These are phyloP conservation scores for Blastobotrys terrestris DNA, from an alignment of 805 yeast genomes.

Conservation along the genomic window DNA sequence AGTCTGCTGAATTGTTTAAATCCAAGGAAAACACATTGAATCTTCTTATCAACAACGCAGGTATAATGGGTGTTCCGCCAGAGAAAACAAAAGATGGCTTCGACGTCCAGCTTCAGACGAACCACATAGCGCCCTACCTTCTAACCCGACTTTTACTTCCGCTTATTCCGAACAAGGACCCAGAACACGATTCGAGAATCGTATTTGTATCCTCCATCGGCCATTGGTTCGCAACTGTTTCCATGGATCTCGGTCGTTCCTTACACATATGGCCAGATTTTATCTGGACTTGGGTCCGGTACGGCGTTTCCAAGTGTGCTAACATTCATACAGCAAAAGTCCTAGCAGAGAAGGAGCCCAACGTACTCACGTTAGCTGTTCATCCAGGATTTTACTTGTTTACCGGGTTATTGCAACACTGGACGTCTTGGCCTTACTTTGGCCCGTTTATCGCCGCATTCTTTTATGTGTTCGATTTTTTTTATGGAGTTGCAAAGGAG, in stretches of 20 bases:
- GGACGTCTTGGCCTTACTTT: slow-evolving; percentile 72
- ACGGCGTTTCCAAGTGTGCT: slow-evolving; percentile 70
- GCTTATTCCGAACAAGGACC: slow-evolving; percentile 35
- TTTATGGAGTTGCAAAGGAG: slow-evolving; percentile 67
- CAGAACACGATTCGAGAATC: slow-evolving; percentile 42
- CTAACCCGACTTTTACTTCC: slow-evolving; percentile 57
- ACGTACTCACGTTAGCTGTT: slow-evolving; percentile 55
- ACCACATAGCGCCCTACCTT: slow-evolving; percentile 67
- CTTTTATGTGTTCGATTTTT: slow-evolving; percentile 35
- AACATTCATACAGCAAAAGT: slow-evolving; percentile 68
- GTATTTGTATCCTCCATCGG: slow-evolving; percentile 61
- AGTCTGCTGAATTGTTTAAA: background rate
- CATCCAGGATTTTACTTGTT: slow-evolving; percentile 88
- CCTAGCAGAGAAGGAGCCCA: slow-evolving; percentile 60
- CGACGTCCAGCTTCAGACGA: slow-evolving; percentile 76
- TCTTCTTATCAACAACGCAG: slow-evolving; percentile 69
- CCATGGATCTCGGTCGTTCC: slow-evolving; percentile 41
- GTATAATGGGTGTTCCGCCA: slow-evolving; percentile 71
- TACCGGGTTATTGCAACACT: slow-evolving; percentile 66
- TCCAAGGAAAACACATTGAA: slow-evolving; percentile 34
- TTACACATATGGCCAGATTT: slow-evolving; percentile 60
- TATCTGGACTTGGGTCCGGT: slow-evolving; percentile 70
- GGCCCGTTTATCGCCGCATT: slow-evolving; percentile 42
- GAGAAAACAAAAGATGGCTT: slow-evolving; percentile 58
- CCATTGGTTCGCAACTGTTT: slow-evolving; percentile 44